Conservation (phyloP, 805 yeast species). For the Kodamaea lidongshanica region DNA sequence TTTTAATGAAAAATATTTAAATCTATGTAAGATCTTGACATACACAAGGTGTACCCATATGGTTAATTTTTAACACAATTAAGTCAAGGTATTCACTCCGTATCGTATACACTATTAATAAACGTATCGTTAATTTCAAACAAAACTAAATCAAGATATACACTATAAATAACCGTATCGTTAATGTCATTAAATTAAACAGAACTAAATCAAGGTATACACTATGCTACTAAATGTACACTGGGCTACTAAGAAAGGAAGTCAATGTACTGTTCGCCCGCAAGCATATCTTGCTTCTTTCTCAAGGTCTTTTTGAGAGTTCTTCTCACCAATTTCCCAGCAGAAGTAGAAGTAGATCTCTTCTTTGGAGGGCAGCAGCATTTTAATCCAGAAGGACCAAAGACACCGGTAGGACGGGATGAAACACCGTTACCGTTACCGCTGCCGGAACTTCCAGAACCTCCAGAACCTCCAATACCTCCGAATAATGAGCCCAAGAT, state of each 20-base stretch:
- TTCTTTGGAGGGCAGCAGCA: slow-evolving; percentile 23
- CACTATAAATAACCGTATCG: too few species aligned
- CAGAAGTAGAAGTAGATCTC: slow-evolving; percentile 10
- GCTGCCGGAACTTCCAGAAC: slow-evolving; percentile 5
- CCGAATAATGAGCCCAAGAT: slow-evolving; percentile 7
- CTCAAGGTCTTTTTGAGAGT: slow-evolving; percentile 18
- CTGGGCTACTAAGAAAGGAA: slow-evolving; percentile 3
- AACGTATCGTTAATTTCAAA: too few species aligned
- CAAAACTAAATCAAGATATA: too few species aligned
- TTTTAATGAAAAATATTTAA: too few species aligned
- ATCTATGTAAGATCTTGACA: too few species aligned
- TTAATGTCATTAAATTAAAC: slow-evolving; percentile 3
- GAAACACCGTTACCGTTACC: slow-evolving; percentile 2
- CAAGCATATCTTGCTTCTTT: slow-evolving; percentile 13
- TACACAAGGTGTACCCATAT: too few species aligned
- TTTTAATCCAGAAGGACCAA: slow-evolving; percentile 9
- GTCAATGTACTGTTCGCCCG: slow-evolving; percentile 11
- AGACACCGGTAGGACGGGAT: slow-evolving; percentile 6
- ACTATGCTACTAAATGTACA: not conserved
- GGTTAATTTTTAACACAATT: too few species aligned
- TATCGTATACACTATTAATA: too few species aligned
- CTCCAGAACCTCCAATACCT: slow-evolving; percentile 9
- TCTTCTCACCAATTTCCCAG: slow-evolving; percentile 18
- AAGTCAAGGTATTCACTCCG: too few species aligned
- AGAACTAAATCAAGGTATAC: slow-evolving; percentile 3